A percentile compares a stretch with the other conserved stretches of the same genome.
Conservation (phyloP, 768 basidiomycete species). For the Clitopilus passeckerianus region DNA sequence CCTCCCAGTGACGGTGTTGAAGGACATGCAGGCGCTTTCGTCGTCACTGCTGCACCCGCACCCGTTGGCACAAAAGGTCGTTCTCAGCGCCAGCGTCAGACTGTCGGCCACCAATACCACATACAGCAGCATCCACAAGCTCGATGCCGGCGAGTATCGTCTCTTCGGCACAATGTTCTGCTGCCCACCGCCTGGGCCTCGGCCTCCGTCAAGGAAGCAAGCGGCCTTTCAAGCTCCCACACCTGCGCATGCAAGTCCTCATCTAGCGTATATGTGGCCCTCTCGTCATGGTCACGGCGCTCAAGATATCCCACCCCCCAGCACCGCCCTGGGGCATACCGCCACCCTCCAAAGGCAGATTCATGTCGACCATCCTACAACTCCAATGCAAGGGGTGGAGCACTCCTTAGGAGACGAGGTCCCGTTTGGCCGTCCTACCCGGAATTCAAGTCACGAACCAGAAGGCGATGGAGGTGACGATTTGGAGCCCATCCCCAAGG, state of each 20-base stretch:
- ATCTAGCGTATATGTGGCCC: not conserved
- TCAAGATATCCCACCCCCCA: not conserved
- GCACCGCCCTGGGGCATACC: not conserved
- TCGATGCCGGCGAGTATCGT: not conserved
- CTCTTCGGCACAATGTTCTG: not conserved
- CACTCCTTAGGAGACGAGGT: not conserved
- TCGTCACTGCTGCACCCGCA: conserved; percentile 42
- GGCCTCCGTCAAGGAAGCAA: too few species aligned
- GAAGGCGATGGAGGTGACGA: not conserved
- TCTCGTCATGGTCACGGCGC: not conserved
- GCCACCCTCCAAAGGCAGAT: not conserved
- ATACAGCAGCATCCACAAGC: conserved; percentile 3
- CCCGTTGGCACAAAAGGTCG: conserved; percentile 63
- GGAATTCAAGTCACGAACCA: not conserved
- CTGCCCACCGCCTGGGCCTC: not conserved
- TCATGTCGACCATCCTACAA: not conserved
- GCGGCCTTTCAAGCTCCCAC: too few species aligned
- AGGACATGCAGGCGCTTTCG: not conserved
- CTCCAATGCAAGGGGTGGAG: not conserved
- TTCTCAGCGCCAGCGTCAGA: conserved; percentile 44
- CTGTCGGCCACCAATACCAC: conserved; percentile 7
- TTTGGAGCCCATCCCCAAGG: not conserved
- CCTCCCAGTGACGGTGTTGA: not conserved
- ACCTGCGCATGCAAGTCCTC: not conserved
- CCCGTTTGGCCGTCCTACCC: not conserved